Evolutionary conservation across 352 stramenopile species (phyloP), one percentile per base, ranked within the genome.

Genomic region (Pythium utonaiense): DNA sequence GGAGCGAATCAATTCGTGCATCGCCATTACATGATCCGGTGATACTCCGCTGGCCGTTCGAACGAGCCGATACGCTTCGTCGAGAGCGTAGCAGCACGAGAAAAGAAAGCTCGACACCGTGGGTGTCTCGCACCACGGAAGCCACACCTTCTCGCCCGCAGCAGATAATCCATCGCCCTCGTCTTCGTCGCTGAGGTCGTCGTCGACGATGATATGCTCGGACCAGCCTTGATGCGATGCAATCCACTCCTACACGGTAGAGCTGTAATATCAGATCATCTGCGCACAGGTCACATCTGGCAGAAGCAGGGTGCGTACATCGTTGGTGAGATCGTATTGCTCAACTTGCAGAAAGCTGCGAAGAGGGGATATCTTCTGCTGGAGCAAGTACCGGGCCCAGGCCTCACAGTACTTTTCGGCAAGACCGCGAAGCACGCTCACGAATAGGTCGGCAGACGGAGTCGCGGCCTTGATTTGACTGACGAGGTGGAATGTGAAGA

Each of bases 41-140:
- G 69, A 74, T 2, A 73, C 73, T 8, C 63, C 73, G 27, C 64
- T 66, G 1, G 72, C 75, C 19, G 49, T 75, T 38, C 76, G 75
- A 47, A 92, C 64, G n/a, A 91, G 61, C 3, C 62, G 74, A 41
- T 92, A 86, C 6, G 84, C 82, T 71, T 91, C 80, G 55, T 94
- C 84, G n/a, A 94, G 63, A 22, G 80, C 80, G 41, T 89, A 92
- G 55, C 84, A 94, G 44, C 82, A 94, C 22, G 80, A 85, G 28
- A 94, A 94, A 3, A 94, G 62, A 60, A 92, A 94, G 50, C 78
- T 92, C 12, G 86, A 94, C 14, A 96, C 78, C 6, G 72, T 86
- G 7, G 86, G 75, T 3, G 84, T 93, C 59, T 93, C 86, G 36
- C 78, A 88, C 84, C 84, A 96, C 16, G 86, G 84, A 1, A 96